Evolutionary conservation across 148 eudicot genomes (phyloP).

Genomic region (Pharnaceum exiguum): DNA sequence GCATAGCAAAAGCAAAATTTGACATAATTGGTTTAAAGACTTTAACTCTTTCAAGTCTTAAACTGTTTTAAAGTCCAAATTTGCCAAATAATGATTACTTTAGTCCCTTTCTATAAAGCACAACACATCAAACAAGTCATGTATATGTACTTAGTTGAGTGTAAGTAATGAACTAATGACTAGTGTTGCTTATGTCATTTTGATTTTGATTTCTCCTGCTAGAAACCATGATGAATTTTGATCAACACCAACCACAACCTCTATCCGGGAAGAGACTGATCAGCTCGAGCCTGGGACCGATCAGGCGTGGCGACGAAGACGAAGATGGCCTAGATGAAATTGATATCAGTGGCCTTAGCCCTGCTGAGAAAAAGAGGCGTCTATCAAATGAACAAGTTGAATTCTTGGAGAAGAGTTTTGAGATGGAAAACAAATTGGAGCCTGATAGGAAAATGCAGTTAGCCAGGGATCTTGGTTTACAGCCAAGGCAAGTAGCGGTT

Average conservation of each 20-base stretch:
- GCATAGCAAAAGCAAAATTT: neutral
- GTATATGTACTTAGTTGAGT: neutral
- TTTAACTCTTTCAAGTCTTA: neutral
- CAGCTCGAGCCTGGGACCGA: neutral
- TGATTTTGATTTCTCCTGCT: neutral
- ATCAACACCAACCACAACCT: conserved; percentile 14
- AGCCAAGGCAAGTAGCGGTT: conserved; percentile 69
- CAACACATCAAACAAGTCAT: neutral
- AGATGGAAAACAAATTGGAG: conserved; percentile 62
- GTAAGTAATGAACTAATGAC: neutral
- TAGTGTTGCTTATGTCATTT: too few relatives aligned
- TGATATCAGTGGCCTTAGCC: neutral
- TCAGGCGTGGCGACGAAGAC: neutral
- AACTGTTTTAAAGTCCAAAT: conserved; percentile 2
- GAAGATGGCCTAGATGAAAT: neutral
- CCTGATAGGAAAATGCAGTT: conserved; percentile 61
- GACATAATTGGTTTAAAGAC: neutral
- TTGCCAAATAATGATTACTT: conserved; percentile 11
- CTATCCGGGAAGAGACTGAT: neutral
- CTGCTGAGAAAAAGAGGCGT: conserved; percentile 52
- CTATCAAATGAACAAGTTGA: conserved; percentile 41
- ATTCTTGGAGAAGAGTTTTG: conserved; percentile 60
- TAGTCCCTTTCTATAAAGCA: neutral
- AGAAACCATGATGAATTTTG: conserved; percentile 24
- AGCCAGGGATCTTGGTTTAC: conserved; percentile 53